phyloP scores from a whole-genome alignment of 2,329 filamentous ascomycete genomes.

The Myriangium duriaei region DNA sequence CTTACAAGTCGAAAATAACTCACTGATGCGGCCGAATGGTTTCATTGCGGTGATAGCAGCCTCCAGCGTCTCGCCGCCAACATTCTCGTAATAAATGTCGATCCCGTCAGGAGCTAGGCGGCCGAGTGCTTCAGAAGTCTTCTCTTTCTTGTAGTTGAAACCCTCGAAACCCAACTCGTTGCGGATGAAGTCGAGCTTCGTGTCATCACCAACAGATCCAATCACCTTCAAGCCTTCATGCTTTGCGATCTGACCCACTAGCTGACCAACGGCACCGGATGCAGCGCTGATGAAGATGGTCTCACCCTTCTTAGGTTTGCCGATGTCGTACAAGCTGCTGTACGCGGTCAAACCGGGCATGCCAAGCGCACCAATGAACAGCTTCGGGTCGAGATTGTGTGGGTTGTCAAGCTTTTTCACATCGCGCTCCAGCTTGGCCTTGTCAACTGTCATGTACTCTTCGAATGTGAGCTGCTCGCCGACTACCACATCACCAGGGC shows the following conservation, averaged over 20 bases:
- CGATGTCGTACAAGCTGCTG: conserved; percentile 61
- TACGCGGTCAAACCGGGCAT: conserved; percentile 71
- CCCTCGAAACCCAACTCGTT: conserved; percentile 62
- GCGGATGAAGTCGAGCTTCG: conserved; percentile 64
- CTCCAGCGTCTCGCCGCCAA: conserved; percentile 59
- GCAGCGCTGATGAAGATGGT: conserved; percentile 75
- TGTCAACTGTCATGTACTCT: conserved; percentile 52
- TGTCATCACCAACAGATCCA: conserved; percentile 66
- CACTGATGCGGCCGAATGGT: conserved; percentile 51
- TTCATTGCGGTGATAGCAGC: conserved; percentile 55
- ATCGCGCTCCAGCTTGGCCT: conserved; percentile 29
- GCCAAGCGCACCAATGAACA: conserved; percentile 65
- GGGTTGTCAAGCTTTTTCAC: conserved; percentile 52
- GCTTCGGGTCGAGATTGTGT: conserved; percentile 48
- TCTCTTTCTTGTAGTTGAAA: conserved; percentile 85
- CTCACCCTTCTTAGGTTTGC: conserved; percentile 61
- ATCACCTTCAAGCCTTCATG: conserved; percentile 67
- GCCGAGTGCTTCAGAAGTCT: conserved; percentile 51
- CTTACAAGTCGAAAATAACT: conserved; percentile 9
- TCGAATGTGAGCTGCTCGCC: conserved; percentile 22
- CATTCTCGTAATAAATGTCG: conserved; percentile 76
- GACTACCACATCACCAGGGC: conserved; percentile 53
- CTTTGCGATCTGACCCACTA: conserved; percentile 76
- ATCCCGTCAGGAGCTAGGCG: conserved; percentile 64
- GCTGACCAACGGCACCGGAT: conserved; percentile 67